Evolutionary conservation across 1,139 yeast genomes (phyloP).

Genomic region (Sugiyamaella xylanicola): DNA sequence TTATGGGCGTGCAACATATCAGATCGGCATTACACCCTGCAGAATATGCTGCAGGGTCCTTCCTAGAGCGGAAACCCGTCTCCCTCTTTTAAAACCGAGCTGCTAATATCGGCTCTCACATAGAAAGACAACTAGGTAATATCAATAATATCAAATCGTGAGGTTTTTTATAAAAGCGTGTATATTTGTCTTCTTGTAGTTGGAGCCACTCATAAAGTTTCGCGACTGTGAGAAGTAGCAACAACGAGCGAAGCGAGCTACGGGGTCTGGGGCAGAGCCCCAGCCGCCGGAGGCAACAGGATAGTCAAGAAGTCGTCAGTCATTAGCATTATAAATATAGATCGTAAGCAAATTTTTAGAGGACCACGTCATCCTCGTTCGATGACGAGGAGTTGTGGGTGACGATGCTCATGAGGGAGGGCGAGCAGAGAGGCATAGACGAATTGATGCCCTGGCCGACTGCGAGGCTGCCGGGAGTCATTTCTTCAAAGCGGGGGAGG

Average conservation of each 20-base stretch:
- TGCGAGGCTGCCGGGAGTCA: conserved; percentile 26
- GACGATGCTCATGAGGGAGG: conserved; percentile 19
- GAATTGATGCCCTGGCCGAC: conserved; percentile 27
- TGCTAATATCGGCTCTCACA: too few species aligned
- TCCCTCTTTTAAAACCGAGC: too few species aligned
- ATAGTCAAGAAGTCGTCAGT: neutral
- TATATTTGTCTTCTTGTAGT: too few species aligned
- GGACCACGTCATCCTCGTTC: conserved; percentile 8
- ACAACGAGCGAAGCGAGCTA: neutral
- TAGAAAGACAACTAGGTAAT: too few species aligned
- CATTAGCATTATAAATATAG: conserved; percentile 7
- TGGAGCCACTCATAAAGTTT: too few species aligned
- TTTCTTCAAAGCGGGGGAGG: conserved; percentile 39
- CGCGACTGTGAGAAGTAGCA: too few species aligned
- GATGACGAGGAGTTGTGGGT: conserved; percentile 9
- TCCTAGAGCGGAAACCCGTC: too few species aligned
- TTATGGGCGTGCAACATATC: neutral
- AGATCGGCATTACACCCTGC: neutral
- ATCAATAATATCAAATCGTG: too few species aligned
- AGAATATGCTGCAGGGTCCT: neutral
- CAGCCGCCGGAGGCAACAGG: conserved; percentile 5
- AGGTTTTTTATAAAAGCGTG: too few species aligned
- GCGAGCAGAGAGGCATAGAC: conserved; percentile 19
- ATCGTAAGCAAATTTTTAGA: neutral
- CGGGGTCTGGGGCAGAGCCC: conserved; percentile 3